Percentiles rank a stretch among this genome's conserved stretches.
Conservation (phyloP, 2,329 filamentous ascomycete genomes). For the Penicillium sp. region DNA sequence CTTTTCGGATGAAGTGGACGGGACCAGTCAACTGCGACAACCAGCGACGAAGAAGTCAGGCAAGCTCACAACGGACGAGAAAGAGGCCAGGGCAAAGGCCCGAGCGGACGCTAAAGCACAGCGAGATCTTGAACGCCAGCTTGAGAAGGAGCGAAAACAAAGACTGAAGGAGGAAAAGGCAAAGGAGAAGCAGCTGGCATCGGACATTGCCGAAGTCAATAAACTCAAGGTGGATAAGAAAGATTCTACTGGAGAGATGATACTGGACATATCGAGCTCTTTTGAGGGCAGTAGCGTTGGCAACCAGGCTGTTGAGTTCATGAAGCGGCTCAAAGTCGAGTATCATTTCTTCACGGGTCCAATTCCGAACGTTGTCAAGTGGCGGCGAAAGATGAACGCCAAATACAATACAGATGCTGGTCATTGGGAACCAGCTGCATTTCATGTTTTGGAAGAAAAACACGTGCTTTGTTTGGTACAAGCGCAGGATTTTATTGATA, state of each 20-base stretch:
- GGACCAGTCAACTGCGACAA: constrained; percentile 47
- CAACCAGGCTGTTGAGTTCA: constrained; percentile 48
- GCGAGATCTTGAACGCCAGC: constrained; percentile 58
- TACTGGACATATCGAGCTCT: constrained; percentile 67
- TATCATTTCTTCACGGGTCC: constrained; percentile 43
- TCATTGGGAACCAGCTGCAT: constrained; percentile 66
- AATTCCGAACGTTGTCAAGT: constrained; percentile 62
- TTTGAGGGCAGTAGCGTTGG: constrained; percentile 54
- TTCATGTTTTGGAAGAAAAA: constrained; percentile 56
- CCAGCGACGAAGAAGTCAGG: constrained; percentile 46
- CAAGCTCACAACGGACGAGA: constrained; percentile 36
- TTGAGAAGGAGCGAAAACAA: constrained; percentile 56
- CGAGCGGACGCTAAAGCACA: constrained; percentile 56
- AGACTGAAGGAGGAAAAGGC: constrained; percentile 59
- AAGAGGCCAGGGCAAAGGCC: constrained; percentile 56
- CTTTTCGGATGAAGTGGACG: constrained; percentile 47
- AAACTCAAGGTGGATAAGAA: constrained; percentile 75
- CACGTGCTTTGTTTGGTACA: constrained; percentile 65
- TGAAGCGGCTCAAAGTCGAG: constrained; percentile 49
- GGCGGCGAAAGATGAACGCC: constrained; percentile 69
- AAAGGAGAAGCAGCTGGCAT: constrained; percentile 65
- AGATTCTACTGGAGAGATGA: constrained; percentile 74
- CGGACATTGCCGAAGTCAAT: constrained; percentile 73
- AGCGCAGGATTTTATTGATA: constrained; percentile 67
- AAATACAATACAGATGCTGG: constrained; percentile 63